These are phyloP conservation scores for Hirsutella thompsonii DNA, from an alignment of 2,329 filamentous ascomycete species.

Conservation along the genomic window DNA sequence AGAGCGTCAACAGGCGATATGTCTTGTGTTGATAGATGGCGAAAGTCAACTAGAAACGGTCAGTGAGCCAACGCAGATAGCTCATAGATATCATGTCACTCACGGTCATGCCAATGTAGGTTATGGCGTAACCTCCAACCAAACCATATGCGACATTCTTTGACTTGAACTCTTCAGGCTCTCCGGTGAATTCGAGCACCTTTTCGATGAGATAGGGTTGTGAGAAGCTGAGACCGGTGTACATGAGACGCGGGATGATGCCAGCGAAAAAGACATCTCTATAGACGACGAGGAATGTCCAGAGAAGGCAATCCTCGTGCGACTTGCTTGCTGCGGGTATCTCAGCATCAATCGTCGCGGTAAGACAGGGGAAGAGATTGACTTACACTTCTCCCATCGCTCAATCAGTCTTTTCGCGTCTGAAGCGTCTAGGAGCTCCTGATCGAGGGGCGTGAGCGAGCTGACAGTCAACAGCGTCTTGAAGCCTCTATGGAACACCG, in stretches of 20 bases:
- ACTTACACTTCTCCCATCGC: slow-evolving; percentile 6
- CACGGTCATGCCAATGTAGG: slow-evolving; percentile 27
- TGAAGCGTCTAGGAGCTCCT: slow-evolving; percentile 7
- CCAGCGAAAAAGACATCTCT: slow-evolving; percentile 15
- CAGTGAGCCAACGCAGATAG: no score
- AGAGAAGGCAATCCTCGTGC: slow-evolving; percentile 10
- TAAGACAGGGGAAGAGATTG: neutral
- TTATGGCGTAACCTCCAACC: slow-evolving; percentile 22
- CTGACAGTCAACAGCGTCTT: slow-evolving; percentile 10
- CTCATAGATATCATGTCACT: no score
- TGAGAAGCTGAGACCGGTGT: slow-evolving; percentile 24
- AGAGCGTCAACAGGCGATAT: slow-evolving; percentile 19
- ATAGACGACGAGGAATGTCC: slow-evolving; percentile 12
- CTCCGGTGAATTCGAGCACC: slow-evolving; percentile 16
- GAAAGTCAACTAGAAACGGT: slow-evolving; percentile 8
- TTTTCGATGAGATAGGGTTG: slow-evolving; percentile 29
- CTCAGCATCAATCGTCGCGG: neutral
- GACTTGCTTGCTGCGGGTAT: slow-evolving; percentile 7
- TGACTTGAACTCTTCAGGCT: slow-evolving; percentile 10
- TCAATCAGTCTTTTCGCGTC: slow-evolving; percentile 4
- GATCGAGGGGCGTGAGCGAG: slow-evolving; percentile 6
- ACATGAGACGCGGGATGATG: slow-evolving; percentile 21
- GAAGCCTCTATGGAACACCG: slow-evolving; percentile 14
- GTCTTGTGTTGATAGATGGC: slow-evolving; percentile 15
- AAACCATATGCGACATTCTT: slow-evolving; percentile 21